phyloP scores from a whole-genome alignment of 2,329 filamentous ascomycete species.

The Fulvia fulva region DNA sequence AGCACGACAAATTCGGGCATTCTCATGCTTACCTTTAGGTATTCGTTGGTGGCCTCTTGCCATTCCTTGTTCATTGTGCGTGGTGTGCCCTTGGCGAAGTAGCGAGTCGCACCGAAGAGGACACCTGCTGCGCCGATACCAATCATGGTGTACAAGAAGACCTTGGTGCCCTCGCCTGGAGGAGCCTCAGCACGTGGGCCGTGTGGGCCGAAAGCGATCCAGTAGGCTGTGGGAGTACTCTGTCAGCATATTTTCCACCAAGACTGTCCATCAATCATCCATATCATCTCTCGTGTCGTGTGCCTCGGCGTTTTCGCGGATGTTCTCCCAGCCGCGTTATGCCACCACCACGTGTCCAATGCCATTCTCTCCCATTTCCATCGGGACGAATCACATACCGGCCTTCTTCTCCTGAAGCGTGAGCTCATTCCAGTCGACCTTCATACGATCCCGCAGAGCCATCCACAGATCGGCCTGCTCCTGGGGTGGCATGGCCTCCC shows the following conservation, averaged over 20 bases:
- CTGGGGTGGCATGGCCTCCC: conserved; percentile 95
- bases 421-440: conserved; percentile 92
- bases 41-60: conserved; percentile 94
- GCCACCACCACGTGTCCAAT: conserved; percentile 3
- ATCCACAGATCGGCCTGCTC: conserved; percentile 99
- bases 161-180: conserved; percentile 77
- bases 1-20: neutral
- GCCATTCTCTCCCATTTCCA: neutral
- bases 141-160: conserved; percentile 68
- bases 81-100: conserved; percentile 68
- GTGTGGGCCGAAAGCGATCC: conserved; percentile 96
- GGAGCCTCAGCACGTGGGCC: conserved; percentile 80
- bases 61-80: conserved; percentile 94
- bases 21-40: conserved; percentile 69
- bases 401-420: conserved; percentile 98
- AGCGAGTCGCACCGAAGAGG: conserved; percentile 69
- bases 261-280: neutral
- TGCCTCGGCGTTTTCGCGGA: neutral
- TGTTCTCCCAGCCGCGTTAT: conserved; percentile 1
- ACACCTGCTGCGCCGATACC: conserved; percentile 64
- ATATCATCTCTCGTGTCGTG: neutral
- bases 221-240: conserved; percentile 68
- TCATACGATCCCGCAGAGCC: conserved; percentile 96
- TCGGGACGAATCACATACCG: conserved; percentile 44
- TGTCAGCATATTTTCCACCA: neutral